These are phyloP conservation scores for Chalara sp. DNA, from an alignment of 2,329 filamentous ascomycete species.

Conservation along the genomic window DNA sequence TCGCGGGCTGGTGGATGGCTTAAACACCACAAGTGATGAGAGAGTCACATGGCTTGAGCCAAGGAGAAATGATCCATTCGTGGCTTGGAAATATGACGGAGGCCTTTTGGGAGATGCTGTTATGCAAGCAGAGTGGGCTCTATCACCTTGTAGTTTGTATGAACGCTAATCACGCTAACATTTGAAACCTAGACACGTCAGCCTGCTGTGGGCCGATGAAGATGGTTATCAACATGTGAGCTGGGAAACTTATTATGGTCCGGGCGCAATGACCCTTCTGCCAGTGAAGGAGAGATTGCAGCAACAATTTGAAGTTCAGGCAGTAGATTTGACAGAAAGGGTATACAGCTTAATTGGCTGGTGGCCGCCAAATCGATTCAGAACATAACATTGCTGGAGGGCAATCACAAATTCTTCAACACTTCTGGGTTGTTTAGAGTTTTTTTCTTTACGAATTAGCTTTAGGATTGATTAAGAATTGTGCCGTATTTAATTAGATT, in stretches of 20 bases:
- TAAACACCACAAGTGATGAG: constrained; percentile 8
- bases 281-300: constrained; percentile 3
- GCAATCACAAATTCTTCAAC: too few species aligned
- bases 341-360: neutral
- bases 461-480: too few species aligned
- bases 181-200: constrained; percentile 1
- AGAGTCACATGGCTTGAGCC: constrained; percentile 7
- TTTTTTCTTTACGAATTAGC: too few species aligned
- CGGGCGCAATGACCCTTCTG: neutral
- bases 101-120: neutral
- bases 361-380: too few species aligned
- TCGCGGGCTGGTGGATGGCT: constrained; percentile 1
- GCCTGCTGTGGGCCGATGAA: constrained; percentile 2
- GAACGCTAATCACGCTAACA: too few species aligned
- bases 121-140: constrained; percentile 4
- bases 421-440: too few species aligned
- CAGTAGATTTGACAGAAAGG: constrained; percentile 5
- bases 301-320: constrained; percentile 7
- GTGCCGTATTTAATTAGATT: too few species aligned
- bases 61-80: neutral
- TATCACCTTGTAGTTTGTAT: too few species aligned
- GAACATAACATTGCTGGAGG: too few species aligned
- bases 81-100: constrained; percentile 1
- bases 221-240: constrained; percentile 7
- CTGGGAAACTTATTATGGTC: constrained; percentile 11